Percentiles rank a stretch among this genome's conserved stretches.
Evolutionary conservation across 768 basidiomycete genomes (phyloP).

Genomic region (Boletus insuetus): DNA sequence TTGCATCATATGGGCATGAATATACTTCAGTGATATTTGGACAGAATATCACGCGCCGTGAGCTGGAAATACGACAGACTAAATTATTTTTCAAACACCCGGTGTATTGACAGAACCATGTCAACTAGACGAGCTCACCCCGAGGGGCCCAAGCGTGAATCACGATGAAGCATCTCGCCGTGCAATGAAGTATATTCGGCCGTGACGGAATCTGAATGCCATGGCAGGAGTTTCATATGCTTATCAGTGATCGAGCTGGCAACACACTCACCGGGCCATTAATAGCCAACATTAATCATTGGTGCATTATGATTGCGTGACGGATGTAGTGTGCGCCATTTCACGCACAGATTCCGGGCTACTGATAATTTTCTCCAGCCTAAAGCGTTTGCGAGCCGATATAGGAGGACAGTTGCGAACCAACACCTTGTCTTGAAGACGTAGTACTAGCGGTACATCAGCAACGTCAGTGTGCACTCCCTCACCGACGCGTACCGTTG

Average conservation of each 20-base stretch:
- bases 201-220: neutral
- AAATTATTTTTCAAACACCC: conserved; percentile 3
- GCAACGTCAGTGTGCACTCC: neutral
- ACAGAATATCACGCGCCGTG: neutral
- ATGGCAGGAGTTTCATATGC: neutral
- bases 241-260: neutral
- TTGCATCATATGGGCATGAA: conserved; percentile 40
- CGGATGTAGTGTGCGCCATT: conserved; percentile 20
- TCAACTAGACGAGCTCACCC: conserved; percentile 17
- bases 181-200: neutral
- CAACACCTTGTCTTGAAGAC: conserved; percentile 64
- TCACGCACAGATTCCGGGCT: conserved; percentile 69
- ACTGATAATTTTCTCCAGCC: conserved; percentile 58
- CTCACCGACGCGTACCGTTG: conserved; percentile 50
- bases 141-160: neutral
- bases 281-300: neutral
- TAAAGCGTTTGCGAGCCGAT: conserved; percentile 77
- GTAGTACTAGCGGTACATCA: conserved; percentile 46
- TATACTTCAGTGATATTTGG: neutral
- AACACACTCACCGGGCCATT: neutral
- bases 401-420: conserved; percentile 83
- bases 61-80: neutral
- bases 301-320: neutral
- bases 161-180: neutral
- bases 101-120: conserved; percentile 10